Base-by-base conservation (phyloP, 148 eudicot genomes). In the Amaranthus cruentus region DNA sequence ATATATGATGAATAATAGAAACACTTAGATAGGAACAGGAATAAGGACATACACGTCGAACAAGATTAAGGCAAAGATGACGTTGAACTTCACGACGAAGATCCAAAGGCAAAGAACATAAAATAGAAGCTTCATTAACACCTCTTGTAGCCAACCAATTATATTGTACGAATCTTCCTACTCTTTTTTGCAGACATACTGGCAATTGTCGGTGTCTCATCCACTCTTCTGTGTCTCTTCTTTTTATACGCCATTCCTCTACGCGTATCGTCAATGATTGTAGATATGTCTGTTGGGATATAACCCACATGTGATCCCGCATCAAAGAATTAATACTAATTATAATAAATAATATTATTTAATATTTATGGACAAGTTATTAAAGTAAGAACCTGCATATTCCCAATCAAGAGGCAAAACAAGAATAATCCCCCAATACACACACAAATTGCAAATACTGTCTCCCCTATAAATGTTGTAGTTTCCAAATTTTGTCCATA, bases 141-240 rank as follows among this genome's bases (percentile, higher is more conserved):
- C 98, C 98, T 72, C 96, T 76, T 44, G 98, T 94, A 6, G 97
- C 87, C 2, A 89, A 79, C 98, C 97, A 94, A 68, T 84, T 87
- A 66, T 89, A 91, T 15, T 91, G 96, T 58, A 85, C 90, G 76
- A 87, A 94, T 28, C 79, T 74, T 7, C 89, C 87, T 53, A 94
- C 96, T 48, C 98, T 86, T 75, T 91, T 93, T 82, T 90, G 98
- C 74, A 94, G 74, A 0, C 77, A 77, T 2, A 62, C 79, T 55
- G 98, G 93, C 53, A 91, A 58, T 75, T 91, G 97, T 1, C 97
- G 87, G 66, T 90, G 98, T 78, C 90, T 87, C 98, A 94, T 94
- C 98, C 98, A 94, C 64, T 94, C 97, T 58, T 94, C 98, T 0
- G 93, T 91, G 43, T 94, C 98, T 76, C 91, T 84, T 77, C 87